Conservation (phyloP, 495 filamentous ascomycete species). For the Aspergillus baeticus region DNA sequence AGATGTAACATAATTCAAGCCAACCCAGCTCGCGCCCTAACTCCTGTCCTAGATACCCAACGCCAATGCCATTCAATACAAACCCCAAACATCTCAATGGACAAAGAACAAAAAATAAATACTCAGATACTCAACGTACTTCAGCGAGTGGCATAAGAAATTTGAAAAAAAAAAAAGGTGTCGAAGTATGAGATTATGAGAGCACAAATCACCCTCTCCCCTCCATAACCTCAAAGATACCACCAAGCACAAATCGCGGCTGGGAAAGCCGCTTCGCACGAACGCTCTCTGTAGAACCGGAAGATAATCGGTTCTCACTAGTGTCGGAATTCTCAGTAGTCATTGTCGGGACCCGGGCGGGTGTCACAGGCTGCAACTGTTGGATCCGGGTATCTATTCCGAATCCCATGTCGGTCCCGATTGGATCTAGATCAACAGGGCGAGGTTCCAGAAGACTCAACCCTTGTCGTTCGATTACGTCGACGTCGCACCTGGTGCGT, state of each 20-base stretch:
- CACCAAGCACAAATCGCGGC: slow-evolving; percentile 45
- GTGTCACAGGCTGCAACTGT: neutral
- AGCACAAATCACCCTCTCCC: slow-evolving; percentile 26
- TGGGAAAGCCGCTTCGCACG: slow-evolving; percentile 11
- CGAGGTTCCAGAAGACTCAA: slow-evolving; percentile 47
- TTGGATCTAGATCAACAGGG: slow-evolving; percentile 31
- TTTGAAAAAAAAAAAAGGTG: neutral
- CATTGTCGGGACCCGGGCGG: slow-evolving; percentile 23
- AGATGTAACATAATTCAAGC: neutral
- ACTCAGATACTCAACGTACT: slow-evolving; percentile 5
- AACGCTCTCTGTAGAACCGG: neutral
- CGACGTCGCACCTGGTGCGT: slow-evolving; percentile 35
- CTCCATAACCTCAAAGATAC: slow-evolving; percentile 52
- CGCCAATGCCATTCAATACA: neutral
- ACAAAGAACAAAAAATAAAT: slow-evolving; percentile 6
- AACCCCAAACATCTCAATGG: neutral
- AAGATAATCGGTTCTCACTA: slow-evolving; percentile 7
- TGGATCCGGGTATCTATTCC: neutral
- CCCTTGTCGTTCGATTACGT: slow-evolving; percentile 40
- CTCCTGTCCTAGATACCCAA: no score
- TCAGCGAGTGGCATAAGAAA: neutral
- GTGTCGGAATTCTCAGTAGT: slow-evolving; percentile 14
- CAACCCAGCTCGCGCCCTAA: no score
- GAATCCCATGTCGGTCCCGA: neutral
- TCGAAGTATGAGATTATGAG: no score